These are phyloP conservation scores for Beauveria brongniartii DNA, from an alignment of 2,329 filamentous ascomycete species.

Conservation along the genomic window DNA sequence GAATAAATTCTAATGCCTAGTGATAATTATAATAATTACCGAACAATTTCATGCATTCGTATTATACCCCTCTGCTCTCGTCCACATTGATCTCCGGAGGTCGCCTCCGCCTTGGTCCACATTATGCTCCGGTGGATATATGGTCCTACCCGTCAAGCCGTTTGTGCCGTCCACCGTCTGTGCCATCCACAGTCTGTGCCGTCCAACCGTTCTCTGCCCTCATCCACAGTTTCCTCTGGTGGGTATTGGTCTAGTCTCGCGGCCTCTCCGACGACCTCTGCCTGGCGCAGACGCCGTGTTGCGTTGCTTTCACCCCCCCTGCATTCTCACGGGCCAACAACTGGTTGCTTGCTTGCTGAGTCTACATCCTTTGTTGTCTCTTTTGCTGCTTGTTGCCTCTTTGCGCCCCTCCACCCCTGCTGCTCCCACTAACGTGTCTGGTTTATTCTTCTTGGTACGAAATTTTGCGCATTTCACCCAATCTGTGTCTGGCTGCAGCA, in stretches of 20 bases:
- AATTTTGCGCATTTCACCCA: slow-evolving; percentile 98
- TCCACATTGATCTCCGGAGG: background rate
- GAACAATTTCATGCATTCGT: background rate
- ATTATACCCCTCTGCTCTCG: background rate
- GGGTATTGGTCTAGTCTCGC: too few relatives aligned
- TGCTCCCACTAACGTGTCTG: background rate
- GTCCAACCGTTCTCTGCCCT: too few relatives aligned
- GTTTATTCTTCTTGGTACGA: slow-evolving; percentile 72
- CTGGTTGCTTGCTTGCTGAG: background rate
- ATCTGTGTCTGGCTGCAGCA: slow-evolving; percentile 65
- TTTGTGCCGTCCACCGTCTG: too few relatives aligned
- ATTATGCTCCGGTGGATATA: background rate
- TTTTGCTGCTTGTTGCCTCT: background rate
- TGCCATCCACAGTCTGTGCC: too few relatives aligned
- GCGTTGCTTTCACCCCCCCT: too few relatives aligned
- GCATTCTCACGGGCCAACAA: background rate
- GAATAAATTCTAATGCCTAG: background rate
- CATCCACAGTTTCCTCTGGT: too few relatives aligned
- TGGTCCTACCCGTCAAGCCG: background rate
- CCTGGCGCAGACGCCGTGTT: too few relatives aligned
- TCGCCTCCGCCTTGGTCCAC: background rate
- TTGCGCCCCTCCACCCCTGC: background rate
- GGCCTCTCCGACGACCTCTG: too few relatives aligned
- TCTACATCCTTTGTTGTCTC: background rate
- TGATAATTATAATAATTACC: background rate